These are phyloP conservation scores for Podospora conica DNA, from an alignment of 495 filamentous ascomycete species.

Conservation along the genomic window DNA sequence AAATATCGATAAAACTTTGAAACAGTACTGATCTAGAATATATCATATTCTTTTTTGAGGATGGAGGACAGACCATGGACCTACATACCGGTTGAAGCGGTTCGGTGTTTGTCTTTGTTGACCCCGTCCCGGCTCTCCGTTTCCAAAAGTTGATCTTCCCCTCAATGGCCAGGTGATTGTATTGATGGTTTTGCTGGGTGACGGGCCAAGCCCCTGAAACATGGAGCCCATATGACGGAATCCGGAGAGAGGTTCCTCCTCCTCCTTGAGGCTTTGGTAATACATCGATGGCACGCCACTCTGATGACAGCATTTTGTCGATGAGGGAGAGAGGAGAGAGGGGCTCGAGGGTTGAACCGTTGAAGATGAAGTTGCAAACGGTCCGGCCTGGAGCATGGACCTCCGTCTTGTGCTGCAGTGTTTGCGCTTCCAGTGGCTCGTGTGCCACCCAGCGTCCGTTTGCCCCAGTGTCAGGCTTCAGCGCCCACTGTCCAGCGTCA, in stretches of 20 bases:
- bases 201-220: neutral
- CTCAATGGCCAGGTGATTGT: neutral
- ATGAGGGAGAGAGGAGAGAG: neutral
- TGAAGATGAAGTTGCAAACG: neutral
- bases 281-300: neutral
- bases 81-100: no score
- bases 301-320: neutral
- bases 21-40: neutral
- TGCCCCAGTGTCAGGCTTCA: neutral
- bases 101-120: neutral
- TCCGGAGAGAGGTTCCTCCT: neutral
- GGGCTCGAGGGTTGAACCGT: neutral
- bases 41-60: no score
- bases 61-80: no score
- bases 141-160: neutral
- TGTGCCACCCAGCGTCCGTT: constrained; percentile 8
- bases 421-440: neutral
- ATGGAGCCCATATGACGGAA: neutral
- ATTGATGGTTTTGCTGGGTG: neutral
- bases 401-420: neutral
- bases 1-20: neutral
- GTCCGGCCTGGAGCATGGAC: neutral
- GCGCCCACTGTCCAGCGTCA: neutral
- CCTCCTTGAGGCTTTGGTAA: neutral
- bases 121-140: neutral